These are phyloP conservation scores for Otatea glauca DNA, from an alignment of 176 grass and related monocot genomes.

Conservation along the genomic window DNA sequence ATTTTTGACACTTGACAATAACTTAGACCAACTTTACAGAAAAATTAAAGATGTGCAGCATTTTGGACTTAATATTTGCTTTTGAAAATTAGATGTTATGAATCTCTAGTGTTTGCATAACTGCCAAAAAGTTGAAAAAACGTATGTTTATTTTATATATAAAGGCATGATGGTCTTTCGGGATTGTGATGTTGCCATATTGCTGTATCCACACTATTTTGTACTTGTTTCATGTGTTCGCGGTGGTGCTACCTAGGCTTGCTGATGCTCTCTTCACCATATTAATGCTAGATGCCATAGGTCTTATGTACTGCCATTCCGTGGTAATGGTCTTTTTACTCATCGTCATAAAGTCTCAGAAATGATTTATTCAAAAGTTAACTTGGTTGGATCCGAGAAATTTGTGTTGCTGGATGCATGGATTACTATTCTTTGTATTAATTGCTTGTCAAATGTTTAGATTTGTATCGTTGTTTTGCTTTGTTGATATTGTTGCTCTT, in stretches of 20 bases:
- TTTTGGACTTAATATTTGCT: slow-evolving; percentile 13
- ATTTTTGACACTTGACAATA: slow-evolving; percentile 8
- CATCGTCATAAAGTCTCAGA: background rate
- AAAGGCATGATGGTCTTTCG: background rate
- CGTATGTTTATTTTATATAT: background rate
- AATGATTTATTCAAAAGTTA: background rate
- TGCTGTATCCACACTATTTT: too few relatives aligned
- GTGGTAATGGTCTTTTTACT: background rate
- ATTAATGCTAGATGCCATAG: background rate
- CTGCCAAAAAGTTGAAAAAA: background rate
- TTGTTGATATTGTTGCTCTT: slow-evolving; percentile 2
- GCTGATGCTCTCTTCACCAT: slow-evolving; percentile 1
- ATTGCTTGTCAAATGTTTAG: background rate
- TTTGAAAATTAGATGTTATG: background rate
- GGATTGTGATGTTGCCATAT: background rate
- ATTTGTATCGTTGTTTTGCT: background rate
- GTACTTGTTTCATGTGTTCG: background rate
- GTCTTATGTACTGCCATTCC: background rate
- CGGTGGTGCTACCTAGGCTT: background rate
- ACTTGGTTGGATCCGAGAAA: background rate
- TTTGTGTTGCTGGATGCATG: background rate
- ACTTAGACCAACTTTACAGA: background rate
- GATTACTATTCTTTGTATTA: slow-evolving; percentile 15
- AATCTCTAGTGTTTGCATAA: background rate
- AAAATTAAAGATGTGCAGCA: background rate